Evolutionary conservation across 345 rosid genomes (phyloP).

Genomic region (Laguncularia racemosa): DNA sequence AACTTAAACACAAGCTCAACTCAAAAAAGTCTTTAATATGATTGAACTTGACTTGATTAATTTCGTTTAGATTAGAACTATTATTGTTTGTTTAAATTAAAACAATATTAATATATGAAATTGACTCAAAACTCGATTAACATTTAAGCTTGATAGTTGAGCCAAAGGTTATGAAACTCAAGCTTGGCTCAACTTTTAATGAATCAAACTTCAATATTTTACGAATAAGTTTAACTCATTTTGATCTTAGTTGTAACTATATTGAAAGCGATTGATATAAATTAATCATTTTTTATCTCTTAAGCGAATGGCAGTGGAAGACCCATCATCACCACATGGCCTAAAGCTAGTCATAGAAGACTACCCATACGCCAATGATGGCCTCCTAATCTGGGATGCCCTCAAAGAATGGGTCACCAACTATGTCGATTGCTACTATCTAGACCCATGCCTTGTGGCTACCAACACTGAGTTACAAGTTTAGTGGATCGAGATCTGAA

Average conservation of each 20-base stretch:
- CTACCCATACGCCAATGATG: slow-evolving; percentile 28
- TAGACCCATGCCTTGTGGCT: slow-evolving; percentile 4
- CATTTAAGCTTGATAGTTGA: too few species aligned
- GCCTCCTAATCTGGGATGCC: slow-evolving; percentile 23
- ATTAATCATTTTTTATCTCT: background rate
- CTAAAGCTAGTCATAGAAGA: slow-evolving; percentile 23
- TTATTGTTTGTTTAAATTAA: too few species aligned
- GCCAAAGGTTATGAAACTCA: too few species aligned
- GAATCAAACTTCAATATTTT: too few species aligned
- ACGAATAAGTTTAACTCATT: too few species aligned
- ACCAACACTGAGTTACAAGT: slow-evolving; percentile 27
- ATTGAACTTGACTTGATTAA: too few species aligned
- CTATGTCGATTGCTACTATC: slow-evolving; percentile 20
- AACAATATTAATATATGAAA: too few species aligned
- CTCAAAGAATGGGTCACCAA: slow-evolving; percentile 21
- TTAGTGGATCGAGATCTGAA: slow-evolving; percentile 30
- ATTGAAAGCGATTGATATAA: background rate
- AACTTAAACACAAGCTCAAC: too few species aligned
- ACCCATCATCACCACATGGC: slow-evolving; percentile 19
- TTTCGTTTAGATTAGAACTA: too few species aligned
- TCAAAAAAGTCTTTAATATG: too few species aligned
- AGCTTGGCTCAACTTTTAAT: too few species aligned
- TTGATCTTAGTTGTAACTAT: background rate
- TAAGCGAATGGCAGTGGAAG: slow-evolving; percentile 24
- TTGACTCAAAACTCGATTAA: too few species aligned